Percentiles rank a stretch among this genome's conserved stretches.
phyloP scores from a whole-genome alignment of 441 rosid genomes.

The Eruca vesicaria region DNA sequence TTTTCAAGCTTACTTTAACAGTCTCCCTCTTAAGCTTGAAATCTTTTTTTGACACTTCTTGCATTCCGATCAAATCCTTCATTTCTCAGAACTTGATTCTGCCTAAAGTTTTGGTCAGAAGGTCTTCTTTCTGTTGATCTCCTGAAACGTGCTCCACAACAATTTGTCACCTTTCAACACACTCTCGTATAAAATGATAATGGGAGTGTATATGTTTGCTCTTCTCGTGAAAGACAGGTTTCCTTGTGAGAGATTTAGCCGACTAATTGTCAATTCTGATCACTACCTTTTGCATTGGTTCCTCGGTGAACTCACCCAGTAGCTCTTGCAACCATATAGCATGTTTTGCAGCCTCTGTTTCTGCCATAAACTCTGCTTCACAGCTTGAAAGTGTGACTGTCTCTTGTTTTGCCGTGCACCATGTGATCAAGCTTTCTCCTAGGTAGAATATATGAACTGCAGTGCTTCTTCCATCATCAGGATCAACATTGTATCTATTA shows the following conservation, averaged over 20 bases:
- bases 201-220: neutral
- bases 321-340: neutral
- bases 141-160: neutral
- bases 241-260: neutral
- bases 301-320: neutral
- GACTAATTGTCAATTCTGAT: neutral
- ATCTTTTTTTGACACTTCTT: neutral
- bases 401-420: neutral
- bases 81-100: neutral
- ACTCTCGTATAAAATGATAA: neutral
- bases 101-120: neutral
- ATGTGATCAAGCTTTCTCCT: neutral
- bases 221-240: neutral
- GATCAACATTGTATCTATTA: neutral
- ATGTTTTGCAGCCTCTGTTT: neutral
- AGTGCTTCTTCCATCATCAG: neutral
- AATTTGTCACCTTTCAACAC: neutral
- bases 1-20: neutral
- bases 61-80: neutral
- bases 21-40: neutral
- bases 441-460: neutral
- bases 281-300: neutral
- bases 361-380: neutral
- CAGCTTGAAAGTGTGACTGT: neutral
- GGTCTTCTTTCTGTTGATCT: neutral